Base-by-base conservation (phyloP, 306 rosid species). In the Alnus rubra region DNA sequence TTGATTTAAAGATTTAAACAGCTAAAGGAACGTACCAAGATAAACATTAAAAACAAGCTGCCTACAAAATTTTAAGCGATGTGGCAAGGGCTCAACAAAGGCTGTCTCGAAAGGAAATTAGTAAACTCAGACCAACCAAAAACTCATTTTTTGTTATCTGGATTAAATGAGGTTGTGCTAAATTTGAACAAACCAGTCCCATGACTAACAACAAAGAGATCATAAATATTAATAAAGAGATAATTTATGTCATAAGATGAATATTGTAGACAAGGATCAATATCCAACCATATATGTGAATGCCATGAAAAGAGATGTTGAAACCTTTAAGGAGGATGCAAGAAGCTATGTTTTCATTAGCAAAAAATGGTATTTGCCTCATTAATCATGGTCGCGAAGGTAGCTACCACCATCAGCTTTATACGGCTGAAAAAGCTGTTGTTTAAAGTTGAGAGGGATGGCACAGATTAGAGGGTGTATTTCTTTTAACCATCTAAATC, bases 1-100 rank as follows among this genome's bases (percentile, higher is more conserved):
- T 12, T 31, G 68, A 62, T 62, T 37, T 31, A 62, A 62, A 30
- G 42, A 62, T 62, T 37, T 28, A 12, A 31, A 30, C n/a, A 62
- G 16, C 69, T 2, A 31, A 31, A 14, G 69, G 69, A 62, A 62
- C 44, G 35, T 30, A 62, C 44, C 69, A 30, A 64, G 19, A 33
- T 16, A 56, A 19, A 48, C 1, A 71, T 42, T 42, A 39, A 39
- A 14, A 71, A 62, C 9, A 1, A 31, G 49, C 58, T 73, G 6
- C 60, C 53, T 12, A 54, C 19, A 18, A 35, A 65, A 18, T 48
- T 76, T 75, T 11, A 52, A 19, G 37, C 30, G 51, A 59, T 60
- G 74, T 55, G 31, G 39, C 78, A 65, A 73, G 45, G 30, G 49
- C 39, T 73, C 68, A 67, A 16, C 37, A 58, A 18, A 31, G 56